Evolutionary conservation across 192 early-diverging fungal species (phyloP).

Genomic region (Helicostylum pulchrum): DNA sequence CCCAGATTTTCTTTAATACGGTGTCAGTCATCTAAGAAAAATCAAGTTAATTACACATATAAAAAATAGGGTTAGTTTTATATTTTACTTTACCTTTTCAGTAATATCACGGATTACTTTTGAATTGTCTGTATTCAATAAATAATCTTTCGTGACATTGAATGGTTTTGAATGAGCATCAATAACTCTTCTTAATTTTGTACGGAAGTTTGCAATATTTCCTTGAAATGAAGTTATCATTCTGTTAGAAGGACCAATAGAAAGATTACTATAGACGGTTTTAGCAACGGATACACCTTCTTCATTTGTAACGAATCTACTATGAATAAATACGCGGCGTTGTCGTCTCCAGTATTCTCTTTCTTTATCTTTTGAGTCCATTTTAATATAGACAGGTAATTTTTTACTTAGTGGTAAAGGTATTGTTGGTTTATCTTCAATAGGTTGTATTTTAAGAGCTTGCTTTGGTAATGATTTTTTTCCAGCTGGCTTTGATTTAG

Average conservation of each 20-base stretch:
- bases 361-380: constrained; percentile 7
- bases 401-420: constrained; percentile 4
- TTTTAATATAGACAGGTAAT: constrained; percentile 1
- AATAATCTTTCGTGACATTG: background rate
- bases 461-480: background rate
- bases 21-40: constrained; percentile 3
- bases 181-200: constrained; percentile 13
- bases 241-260: constrained; percentile 1
- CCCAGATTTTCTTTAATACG: constrained; percentile 5
- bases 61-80: no score
- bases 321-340: constrained; percentile 20
- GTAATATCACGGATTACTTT: background rate
- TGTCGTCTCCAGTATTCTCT: constrained; percentile 26
- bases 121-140: background rate
- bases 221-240: constrained; percentile 12
- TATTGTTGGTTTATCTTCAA: background rate
- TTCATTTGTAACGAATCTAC: constrained; percentile 19
- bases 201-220: constrained; percentile 23
- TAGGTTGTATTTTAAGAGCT: background rate
- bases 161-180: constrained; percentile 7
- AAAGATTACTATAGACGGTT: constrained; percentile 12
- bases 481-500: constrained; percentile 3
- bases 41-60: background rate
- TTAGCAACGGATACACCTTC: constrained; percentile 10
- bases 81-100: constrained; percentile 6